Conservation (phyloP, 306 rosid genomes). For the Oemleria cerasiformis region DNA sequence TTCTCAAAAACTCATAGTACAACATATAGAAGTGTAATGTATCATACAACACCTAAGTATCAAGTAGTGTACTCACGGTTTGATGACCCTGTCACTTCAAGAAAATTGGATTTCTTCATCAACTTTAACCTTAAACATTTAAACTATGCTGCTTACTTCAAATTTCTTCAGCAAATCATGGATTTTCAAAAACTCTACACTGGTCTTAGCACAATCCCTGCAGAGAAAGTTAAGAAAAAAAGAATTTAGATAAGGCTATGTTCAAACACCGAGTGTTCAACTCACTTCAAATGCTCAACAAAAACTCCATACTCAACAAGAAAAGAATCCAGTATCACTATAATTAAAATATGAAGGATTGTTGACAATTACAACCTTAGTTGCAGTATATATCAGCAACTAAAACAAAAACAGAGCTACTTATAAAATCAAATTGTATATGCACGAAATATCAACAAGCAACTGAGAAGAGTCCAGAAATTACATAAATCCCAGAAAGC, state of each 20-base stretch:
- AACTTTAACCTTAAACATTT: background rate
- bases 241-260: background rate
- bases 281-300: background rate
- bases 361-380: no score
- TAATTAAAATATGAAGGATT: background rate
- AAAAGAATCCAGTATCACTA: background rate
- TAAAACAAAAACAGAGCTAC: background rate
- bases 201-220: constrained; percentile 3
- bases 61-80: background rate
- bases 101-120: background rate
- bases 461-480: background rate
- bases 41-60: background rate
- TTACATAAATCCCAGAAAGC: background rate
- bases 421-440: background rate
- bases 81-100: no score
- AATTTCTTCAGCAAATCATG: constrained; percentile 8
- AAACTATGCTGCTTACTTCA: constrained; percentile 4
- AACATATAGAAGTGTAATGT: background rate
- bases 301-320: background rate
- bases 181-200: constrained; percentile 10
- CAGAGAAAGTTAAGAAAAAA: background rate
- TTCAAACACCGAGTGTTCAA: background rate
- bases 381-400: background rate
- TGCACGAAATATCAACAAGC: background rate
- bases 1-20: background rate